Evolutionary conservation across 1,139 yeast genomes (phyloP).

Genomic region (Suhomyces chickasaworum): DNA sequence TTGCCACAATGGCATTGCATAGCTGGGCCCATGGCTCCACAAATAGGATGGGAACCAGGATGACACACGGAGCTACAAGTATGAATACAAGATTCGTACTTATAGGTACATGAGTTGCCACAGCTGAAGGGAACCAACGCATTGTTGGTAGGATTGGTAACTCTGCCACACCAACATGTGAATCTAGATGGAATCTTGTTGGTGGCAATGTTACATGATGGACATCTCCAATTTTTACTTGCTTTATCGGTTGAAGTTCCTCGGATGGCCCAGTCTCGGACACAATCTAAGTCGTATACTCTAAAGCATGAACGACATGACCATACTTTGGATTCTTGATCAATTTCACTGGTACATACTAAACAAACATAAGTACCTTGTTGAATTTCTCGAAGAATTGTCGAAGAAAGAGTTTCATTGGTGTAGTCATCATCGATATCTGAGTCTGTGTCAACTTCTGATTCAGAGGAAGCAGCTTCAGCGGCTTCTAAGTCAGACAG

Average conservation of each 20-base stretch:
- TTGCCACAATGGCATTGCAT: constrained; percentile 78
- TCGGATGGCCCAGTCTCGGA: constrained; percentile 76
- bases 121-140: constrained; percentile 79
- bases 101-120: constrained; percentile 74
- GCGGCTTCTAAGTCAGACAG: constrained; percentile 1
- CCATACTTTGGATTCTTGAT: constrained; percentile 68
- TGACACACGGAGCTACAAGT: constrained; percentile 78
- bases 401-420: constrained; percentile 40
- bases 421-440: constrained; percentile 23
- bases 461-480: constrained; percentile 1
- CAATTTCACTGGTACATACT: constrained; percentile 83
- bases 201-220: constrained; percentile 70
- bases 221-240: constrained; percentile 77
- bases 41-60: constrained; percentile 85
- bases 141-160: constrained; percentile 63
- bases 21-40: constrained; percentile 76
- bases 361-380: constrained; percentile 74
- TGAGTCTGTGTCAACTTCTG: constrained; percentile 9
- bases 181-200: constrained; percentile 58
- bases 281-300: constrained; percentile 81
- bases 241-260: constrained; percentile 64
- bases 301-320: constrained; percentile 72
- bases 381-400: constrained; percentile 55
- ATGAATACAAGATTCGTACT: constrained; percentile 66
- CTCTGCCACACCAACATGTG: constrained; percentile 91